Evolutionary conservation across 768 basidiomycete genomes (phyloP).

Genomic region (Xanthoconium purpureum): DNA sequence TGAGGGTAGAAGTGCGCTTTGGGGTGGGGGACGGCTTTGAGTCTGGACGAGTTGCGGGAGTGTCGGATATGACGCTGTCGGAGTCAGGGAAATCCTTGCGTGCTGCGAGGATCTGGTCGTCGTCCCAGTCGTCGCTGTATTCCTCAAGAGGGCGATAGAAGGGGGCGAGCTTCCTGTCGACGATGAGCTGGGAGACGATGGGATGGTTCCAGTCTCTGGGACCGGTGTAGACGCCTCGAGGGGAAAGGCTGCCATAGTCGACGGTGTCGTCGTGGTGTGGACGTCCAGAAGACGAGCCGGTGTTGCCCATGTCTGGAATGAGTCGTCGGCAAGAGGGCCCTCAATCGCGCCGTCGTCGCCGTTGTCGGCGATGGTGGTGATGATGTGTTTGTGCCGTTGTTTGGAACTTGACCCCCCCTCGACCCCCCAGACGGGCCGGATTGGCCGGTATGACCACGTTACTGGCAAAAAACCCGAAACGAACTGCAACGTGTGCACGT

Average conservation of each 20-base stretch:
- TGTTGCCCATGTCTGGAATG: constrained; percentile 67
- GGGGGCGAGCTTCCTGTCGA: constrained; percentile 85
- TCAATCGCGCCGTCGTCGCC: constrained; percentile 3
- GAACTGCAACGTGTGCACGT: neutral
- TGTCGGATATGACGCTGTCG: constrained; percentile 43
- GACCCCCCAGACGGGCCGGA: constrained; percentile 15
- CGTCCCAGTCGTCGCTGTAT: constrained; percentile 84
- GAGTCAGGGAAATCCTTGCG: constrained; percentile 64
- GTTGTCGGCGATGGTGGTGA: neutral
- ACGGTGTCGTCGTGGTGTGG: constrained; percentile 77
- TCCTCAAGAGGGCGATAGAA: constrained; percentile 97
- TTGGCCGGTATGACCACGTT: constrained; percentile 5
- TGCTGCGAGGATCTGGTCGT: constrained; percentile 80
- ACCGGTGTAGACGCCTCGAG: constrained; percentile 85
- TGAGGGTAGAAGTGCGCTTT: constrained; percentile 56
- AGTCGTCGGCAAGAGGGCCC: neutral
- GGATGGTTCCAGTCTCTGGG: constrained; percentile 86
- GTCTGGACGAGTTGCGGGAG: constrained; percentile 33
- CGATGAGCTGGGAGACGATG: constrained; percentile 83
- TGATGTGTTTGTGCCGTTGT: constrained; percentile 22
- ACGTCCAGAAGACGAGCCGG: constrained; percentile 70
- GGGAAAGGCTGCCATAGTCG: constrained; percentile 77
- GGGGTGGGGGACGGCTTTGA: constrained; percentile 30
- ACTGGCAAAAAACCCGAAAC: neutral
- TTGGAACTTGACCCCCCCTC: constrained; percentile 17